Conservation (phyloP, 495 filamentous ascomycete species). For the Aspergillus cavernicola region DNA sequence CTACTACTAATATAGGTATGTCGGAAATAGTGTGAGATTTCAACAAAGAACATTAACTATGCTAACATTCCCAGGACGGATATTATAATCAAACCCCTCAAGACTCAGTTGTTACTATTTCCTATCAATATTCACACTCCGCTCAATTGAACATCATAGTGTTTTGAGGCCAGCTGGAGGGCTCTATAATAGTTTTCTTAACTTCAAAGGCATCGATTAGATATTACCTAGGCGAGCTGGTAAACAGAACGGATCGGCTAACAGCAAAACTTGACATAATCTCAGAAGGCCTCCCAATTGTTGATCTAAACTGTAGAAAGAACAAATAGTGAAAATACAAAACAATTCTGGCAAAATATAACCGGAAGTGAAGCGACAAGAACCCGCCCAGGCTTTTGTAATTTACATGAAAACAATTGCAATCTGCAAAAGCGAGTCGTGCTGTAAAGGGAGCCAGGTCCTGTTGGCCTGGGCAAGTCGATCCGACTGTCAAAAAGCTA, state of each 20-base stretch:
- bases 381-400: constrained; percentile 44
- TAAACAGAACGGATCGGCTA: background rate
- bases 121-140: no score
- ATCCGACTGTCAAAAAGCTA: background rate
- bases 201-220: no score
- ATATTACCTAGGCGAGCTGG: background rate
- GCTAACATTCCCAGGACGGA: no score
- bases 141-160: no score
- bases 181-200: no score
- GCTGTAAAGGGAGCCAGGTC: constrained; percentile 6
- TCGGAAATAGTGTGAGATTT: no score
- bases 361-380: constrained; percentile 21
- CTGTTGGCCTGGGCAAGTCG: background rate
- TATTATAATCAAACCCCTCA: no score
- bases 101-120: no score
- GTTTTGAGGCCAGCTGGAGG: no score
- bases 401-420: constrained; percentile 32
- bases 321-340: constrained; percentile 7
- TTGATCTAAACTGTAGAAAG: constrained; percentile 8
- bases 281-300: constrained; percentile 7
- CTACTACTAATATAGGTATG: no score
- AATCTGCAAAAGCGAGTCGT: constrained; percentile 3
- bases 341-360: constrained; percentile 1
- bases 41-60: no score
- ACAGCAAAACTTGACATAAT: background rate